phyloP scores from a whole-genome alignment of 1,139 yeast species.

The Wickerhamiella pararugosa region DNA sequence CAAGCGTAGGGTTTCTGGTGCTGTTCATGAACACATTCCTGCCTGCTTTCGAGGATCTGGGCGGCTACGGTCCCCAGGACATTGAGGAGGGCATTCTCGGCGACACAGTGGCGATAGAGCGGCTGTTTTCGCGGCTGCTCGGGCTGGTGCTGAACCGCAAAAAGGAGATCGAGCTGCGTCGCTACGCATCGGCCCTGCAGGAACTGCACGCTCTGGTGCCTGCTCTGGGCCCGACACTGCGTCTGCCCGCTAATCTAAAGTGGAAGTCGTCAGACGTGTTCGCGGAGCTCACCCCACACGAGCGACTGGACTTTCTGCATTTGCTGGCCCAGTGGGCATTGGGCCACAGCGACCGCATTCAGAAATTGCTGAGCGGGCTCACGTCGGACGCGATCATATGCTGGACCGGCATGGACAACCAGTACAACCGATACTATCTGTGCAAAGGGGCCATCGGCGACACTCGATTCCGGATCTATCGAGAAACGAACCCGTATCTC shows the following conservation, averaged over 20 bases:
- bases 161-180: slow-evolving; percentile 27
- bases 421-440: slow-evolving; percentile 18
- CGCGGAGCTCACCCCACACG: slow-evolving; percentile 20
- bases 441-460: slow-evolving; percentile 18
- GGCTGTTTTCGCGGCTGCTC: slow-evolving; percentile 24
- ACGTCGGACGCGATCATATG: slow-evolving; percentile 12
- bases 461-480: slow-evolving; percentile 23
- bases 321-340: slow-evolving; percentile 23
- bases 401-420: slow-evolving; percentile 20
- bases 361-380: slow-evolving; percentile 8
- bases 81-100: slow-evolving; percentile 23
- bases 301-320: slow-evolving; percentile 20
- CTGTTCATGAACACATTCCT: slow-evolving; percentile 24
- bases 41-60: slow-evolving; percentile 22
- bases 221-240: slow-evolving; percentile 17
- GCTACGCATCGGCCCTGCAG: slow-evolving; percentile 25
- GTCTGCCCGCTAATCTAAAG: slow-evolving; percentile 19
- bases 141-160: slow-evolving; percentile 27
- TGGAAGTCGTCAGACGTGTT: slow-evolving; percentile 21
- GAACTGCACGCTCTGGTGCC: slow-evolving; percentile 19
- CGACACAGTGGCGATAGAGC: slow-evolving; percentile 21
- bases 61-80: slow-evolving; percentile 28
- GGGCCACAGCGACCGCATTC: slow-evolving; percentile 19
- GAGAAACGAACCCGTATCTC: slow-evolving; percentile 22
- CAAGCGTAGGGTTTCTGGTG: slow-evolving; percentile 23